phyloP scores from a whole-genome alignment of 2,329 filamentous ascomycete species.

The Furcasterigmium sp. region DNA sequence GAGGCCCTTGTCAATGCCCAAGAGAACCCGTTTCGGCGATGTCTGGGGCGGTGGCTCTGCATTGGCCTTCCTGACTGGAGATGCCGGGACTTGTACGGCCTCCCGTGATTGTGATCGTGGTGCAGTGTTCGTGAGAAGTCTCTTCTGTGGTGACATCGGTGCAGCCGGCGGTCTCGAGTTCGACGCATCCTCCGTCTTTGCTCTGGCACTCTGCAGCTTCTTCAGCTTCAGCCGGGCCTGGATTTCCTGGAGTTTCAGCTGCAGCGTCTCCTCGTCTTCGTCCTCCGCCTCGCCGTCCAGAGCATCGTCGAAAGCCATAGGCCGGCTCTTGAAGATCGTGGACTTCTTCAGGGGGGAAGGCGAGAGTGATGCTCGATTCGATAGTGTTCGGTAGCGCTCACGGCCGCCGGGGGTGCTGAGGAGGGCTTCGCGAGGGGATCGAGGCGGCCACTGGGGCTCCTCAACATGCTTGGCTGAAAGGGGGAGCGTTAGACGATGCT shows the following conservation, averaged over 20 bases:
- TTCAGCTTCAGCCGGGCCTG: slow-evolving; percentile 85
- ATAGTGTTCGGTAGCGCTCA: slow-evolving; percentile 64
- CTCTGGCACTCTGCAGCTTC: slow-evolving; percentile 66
- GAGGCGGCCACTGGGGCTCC: slow-evolving; percentile 59
- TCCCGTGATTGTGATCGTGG: slow-evolving; percentile 15
- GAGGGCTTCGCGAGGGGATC: slow-evolving; percentile 60
- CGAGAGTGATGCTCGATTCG: slow-evolving; percentile 62
- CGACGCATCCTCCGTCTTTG: slow-evolving; percentile 20
- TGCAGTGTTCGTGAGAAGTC: background rate
- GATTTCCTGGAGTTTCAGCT: slow-evolving; percentile 82
- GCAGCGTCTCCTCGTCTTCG: slow-evolving; percentile 84
- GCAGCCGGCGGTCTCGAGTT: slow-evolving; percentile 3
- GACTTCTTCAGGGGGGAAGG: slow-evolving; percentile 58
- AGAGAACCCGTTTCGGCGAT: slow-evolving; percentile 72
- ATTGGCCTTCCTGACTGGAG: slow-evolving; percentile 59
- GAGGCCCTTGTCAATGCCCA: slow-evolving; percentile 88
- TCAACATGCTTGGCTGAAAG: slow-evolving; percentile 19
- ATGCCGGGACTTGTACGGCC: slow-evolving; percentile 67
- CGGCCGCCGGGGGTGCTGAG: slow-evolving; percentile 72
- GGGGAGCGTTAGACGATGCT: background rate
- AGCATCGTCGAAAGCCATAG: slow-evolving; percentile 13
- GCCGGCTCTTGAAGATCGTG: slow-evolving; percentile 9
- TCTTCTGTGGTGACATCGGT: background rate
- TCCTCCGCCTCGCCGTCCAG: slow-evolving; percentile 48
- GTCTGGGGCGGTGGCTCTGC: slow-evolving; percentile 44